Base-by-base conservation (phyloP, 129 eudicot genomes). In the Kitagawia praeruptora region DNA sequence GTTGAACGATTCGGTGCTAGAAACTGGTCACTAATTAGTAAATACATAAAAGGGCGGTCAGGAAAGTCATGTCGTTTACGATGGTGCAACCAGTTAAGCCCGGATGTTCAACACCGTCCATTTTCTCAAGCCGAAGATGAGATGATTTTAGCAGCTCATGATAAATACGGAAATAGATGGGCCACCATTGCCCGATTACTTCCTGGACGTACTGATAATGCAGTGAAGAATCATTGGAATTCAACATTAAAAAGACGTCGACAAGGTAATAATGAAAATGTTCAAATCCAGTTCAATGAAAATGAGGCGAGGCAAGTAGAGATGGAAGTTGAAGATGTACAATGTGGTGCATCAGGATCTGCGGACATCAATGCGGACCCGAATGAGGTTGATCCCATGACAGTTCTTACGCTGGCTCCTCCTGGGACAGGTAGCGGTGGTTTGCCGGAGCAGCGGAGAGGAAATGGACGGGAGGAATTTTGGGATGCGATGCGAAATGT, bases 61-160 rank as follows among this genome's bases (percentile, higher is more conserved):
- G 97, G 94, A 0, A 92, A 92, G 19, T 92, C 97, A 0, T 92
- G 97, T 77, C 75, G 97, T 81, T 87, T 92, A 4, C 77, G 97
- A 41, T 92, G 97, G 97, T 92, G 94, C 76, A 92, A 92, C 78
- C 97, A 92, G 88, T 87, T 92, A 34, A 87, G 97, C 82, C 97
- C 97, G 0, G 73, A 69, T 41, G 94, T 92, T 15, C 87, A 92
- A 75, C 97, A 89, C 86, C 92, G 90, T 1, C 97, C 97, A 0
- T 92, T 92, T 81, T 83, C 97, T 4, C 78, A 51, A 21, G 89
- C 44, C 0, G 97, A 92, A 73, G 97, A 92, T 66, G 89, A 85
- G 48, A 83, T 83, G 49, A 87, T 87, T 5, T 75, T 87, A 82
- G 81, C 85, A 12, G 97, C 97, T 13, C 97, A 88, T 69, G 86